These are phyloP conservation scores for Suillus americanus DNA, from an alignment of 768 basidiomycete genomes.

Conservation along the genomic window DNA sequence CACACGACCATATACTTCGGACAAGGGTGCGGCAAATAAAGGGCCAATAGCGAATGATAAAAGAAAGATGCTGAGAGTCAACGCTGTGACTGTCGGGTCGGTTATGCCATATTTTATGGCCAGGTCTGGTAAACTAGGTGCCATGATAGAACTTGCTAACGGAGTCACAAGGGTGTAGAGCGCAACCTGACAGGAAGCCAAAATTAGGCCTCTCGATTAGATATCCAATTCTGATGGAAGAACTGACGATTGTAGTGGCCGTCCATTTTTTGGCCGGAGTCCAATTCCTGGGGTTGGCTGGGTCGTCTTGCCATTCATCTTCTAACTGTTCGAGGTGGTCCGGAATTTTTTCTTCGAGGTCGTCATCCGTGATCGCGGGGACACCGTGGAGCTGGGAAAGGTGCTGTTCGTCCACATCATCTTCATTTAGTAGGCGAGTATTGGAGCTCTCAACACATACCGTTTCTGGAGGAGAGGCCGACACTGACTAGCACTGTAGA, in stretches of 20 bases:
- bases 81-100: background rate
- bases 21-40: background rate
- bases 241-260: slow-evolving; percentile 26
- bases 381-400: background rate
- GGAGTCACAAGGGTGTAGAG: background rate
- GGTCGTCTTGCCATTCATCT: slow-evolving; percentile 50
- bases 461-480: background rate
- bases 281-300: slow-evolving; percentile 24
- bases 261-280: background rate
- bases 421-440: no score
- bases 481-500: background rate
- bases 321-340: background rate
- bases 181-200: background rate
- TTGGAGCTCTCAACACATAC: background rate
- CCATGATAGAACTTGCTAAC: slow-evolving; percentile 1
- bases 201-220: background rate
- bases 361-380: background rate
- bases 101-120: background rate
- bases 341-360: background rate
- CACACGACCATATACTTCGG: slow-evolving; percentile 42
- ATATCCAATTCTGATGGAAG: slow-evolving; percentile 28
- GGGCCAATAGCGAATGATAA: background rate
- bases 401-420: background rate
- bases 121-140: background rate
- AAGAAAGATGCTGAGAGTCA: background rate